phyloP scores from a whole-genome alignment of 2,329 filamentous ascomycete species.

The Talaromyces sp. region DNA sequence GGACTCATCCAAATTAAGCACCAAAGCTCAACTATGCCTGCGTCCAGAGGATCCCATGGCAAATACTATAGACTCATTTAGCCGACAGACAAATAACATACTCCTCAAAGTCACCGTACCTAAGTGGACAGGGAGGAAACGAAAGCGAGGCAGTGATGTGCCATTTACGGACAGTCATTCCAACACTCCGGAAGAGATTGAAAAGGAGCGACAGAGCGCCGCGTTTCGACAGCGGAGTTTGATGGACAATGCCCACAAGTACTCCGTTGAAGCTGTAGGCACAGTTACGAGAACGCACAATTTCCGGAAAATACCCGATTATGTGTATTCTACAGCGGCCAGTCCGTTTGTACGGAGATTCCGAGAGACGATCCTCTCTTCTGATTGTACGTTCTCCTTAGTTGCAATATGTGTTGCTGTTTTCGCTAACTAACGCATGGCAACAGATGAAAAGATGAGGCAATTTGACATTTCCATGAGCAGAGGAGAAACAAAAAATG shows the following conservation, averaged over 20 bases:
- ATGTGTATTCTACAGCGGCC: slow-evolving; percentile 70
- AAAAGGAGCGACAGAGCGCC: slow-evolving; percentile 16
- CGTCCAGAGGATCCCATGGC: slow-evolving; percentile 76
- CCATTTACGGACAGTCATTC: slow-evolving; percentile 55
- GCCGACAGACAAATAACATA: slow-evolving; percentile 73
- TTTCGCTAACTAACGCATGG: background rate
- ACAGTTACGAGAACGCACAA: slow-evolving; percentile 76
- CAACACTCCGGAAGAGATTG: slow-evolving; percentile 26
- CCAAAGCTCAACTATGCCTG: slow-evolving; percentile 66
- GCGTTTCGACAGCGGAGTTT: slow-evolving; percentile 45
- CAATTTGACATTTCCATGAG: slow-evolving; percentile 65
- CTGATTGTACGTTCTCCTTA: slow-evolving; percentile 57
- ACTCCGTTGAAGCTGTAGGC: slow-evolving; percentile 68
- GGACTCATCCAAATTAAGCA: slow-evolving; percentile 44
- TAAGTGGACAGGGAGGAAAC: slow-evolving; percentile 78
- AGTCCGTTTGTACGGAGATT: slow-evolving; percentile 70
- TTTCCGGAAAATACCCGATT: slow-evolving; percentile 82
- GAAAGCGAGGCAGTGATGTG: slow-evolving; percentile 71
- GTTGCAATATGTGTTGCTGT: background rate
- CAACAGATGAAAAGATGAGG: slow-evolving; percentile 54
- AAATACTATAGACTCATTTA: slow-evolving; percentile 73
- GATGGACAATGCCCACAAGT: slow-evolving; percentile 65
- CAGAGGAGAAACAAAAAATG: slow-evolving; percentile 56
- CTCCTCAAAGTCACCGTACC: slow-evolving; percentile 84
- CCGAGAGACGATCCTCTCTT: slow-evolving; percentile 66